These are phyloP conservation scores for Blastomyces percursus DNA, from an alignment of 2,329 filamentous ascomycete genomes.

Conservation along the genomic window DNA sequence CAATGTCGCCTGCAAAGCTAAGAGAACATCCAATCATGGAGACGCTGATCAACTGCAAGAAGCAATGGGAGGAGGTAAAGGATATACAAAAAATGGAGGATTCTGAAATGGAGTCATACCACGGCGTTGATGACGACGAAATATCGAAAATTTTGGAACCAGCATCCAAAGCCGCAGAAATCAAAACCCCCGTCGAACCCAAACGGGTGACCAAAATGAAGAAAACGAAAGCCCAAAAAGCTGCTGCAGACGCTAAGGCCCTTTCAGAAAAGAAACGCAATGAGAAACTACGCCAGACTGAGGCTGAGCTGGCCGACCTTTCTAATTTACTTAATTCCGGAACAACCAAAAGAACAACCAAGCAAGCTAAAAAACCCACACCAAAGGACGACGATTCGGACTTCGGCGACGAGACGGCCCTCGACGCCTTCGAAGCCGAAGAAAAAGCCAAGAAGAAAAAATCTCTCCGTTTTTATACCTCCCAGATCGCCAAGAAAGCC, in stretches of 20 bases:
- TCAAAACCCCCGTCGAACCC: slow-evolving; percentile 8
- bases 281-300: slow-evolving; percentile 44
- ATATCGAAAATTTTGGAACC: not conserved
- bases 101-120: slow-evolving; percentile 17
- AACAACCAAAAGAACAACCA: slow-evolving; percentile 37
- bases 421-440: slow-evolving; percentile 67
- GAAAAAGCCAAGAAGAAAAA: slow-evolving; percentile 88
- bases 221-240: slow-evolving; percentile 40
- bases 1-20: slow-evolving; percentile 65
- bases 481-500: slow-evolving; percentile 88
- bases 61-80: slow-evolving; percentile 68
- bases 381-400: slow-evolving; percentile 59
- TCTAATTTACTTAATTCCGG: slow-evolving; percentile 46
- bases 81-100: slow-evolving; percentile 45
- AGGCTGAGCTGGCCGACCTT: slow-evolving; percentile 64
- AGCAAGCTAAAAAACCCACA: slow-evolving; percentile 19
- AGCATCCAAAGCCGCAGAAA: slow-evolving; percentile 8
- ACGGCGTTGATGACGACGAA: slow-evolving; percentile 15
- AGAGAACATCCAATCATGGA: slow-evolving; percentile 89
- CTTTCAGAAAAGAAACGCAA: slow-evolving; percentile 44
- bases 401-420: slow-evolving; percentile 77
- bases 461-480: slow-evolving; percentile 93
- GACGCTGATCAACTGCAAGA: slow-evolving; percentile 64
- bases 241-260: slow-evolving; percentile 43
- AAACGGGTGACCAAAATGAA: slow-evolving; percentile 27